phyloP scores from a whole-genome alignment of 2,329 filamentous ascomycete genomes.

The Celoporthe dispersa region DNA sequence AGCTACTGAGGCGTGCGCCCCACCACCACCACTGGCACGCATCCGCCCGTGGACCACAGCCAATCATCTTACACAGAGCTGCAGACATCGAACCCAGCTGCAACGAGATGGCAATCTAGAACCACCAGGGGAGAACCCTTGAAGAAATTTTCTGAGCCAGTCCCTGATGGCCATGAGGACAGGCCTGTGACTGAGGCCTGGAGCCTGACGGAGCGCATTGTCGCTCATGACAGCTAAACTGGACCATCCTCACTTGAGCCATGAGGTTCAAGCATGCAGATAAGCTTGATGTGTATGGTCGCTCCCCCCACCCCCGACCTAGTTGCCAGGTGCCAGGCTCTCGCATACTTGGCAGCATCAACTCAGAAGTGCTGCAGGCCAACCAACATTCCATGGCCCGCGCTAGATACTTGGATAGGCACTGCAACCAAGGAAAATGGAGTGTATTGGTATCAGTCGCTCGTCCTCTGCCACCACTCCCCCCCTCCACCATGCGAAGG shows the following conservation, averaged over 20 bases:
- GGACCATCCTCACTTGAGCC: background rate
- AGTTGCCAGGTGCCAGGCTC: background rate
- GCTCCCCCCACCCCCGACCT: too few relatives aligned
- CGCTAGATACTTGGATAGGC: background rate
- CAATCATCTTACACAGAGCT: constrained; percentile 28
- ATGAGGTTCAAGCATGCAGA: constrained; percentile 16
- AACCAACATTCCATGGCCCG: background rate
- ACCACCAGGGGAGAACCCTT: background rate
- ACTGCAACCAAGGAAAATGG: background rate
- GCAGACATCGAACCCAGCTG: constrained; percentile 11
- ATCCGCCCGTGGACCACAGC: constrained; percentile 14
- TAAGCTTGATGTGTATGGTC: constrained; percentile 10
- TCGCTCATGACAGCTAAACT: background rate
- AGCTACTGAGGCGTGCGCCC: constrained; percentile 1
- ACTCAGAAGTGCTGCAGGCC: background rate
- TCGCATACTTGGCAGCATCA: background rate
- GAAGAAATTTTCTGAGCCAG: constrained; percentile 26
- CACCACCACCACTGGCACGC: constrained; percentile 6
- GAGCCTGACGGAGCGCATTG: background rate
- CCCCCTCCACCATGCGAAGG: background rate
- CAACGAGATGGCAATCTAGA: constrained; percentile 14
- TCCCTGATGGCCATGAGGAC: background rate
- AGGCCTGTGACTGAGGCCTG: constrained; percentile 14
- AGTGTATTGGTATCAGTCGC: constrained; percentile 2
- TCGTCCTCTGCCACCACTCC: background rate